Conservation (phyloP, 2,329 filamentous ascomycete genomes). For the Aspergillus udagawae region DNA sequence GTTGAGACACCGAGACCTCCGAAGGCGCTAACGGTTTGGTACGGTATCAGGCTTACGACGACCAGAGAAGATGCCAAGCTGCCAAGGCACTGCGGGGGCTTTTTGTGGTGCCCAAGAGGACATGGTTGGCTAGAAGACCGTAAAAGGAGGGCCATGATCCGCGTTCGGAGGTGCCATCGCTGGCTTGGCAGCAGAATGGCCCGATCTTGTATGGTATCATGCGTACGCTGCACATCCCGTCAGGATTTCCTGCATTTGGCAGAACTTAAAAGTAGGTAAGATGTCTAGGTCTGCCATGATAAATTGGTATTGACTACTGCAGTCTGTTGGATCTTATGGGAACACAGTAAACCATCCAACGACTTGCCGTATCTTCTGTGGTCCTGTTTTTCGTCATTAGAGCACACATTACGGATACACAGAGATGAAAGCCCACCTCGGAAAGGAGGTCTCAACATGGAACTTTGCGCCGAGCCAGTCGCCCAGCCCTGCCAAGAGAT, state of each 20-base stretch:
- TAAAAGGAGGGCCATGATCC: conserved; percentile 12
- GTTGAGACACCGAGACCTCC: not conserved
- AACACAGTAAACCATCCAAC: not conserved
- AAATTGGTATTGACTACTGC: too few relatives aligned
- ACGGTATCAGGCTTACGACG: conserved; percentile 6
- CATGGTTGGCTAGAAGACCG: conserved; percentile 7
- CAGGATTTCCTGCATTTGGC: not conserved
- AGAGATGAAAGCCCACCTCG: not conserved
- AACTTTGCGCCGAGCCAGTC: conserved; percentile 11
- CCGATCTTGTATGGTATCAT: not conserved
- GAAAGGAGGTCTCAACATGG: not conserved
- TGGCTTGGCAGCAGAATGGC: conserved; percentile 15
- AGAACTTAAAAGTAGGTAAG: too few relatives aligned
- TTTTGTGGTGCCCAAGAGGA: not conserved
- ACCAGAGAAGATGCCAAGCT: conserved; percentile 14
- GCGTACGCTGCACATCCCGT: not conserved
- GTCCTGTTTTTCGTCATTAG: not conserved
- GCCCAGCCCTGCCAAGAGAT: conserved; percentile 14
- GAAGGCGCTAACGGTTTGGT: not conserved
- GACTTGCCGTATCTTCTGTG: not conserved
- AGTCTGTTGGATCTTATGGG: too few relatives aligned
- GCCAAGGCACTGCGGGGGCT: conserved; percentile 19
- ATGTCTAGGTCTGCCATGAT: too few relatives aligned
- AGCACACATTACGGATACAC: not conserved
- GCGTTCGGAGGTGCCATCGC: conserved; percentile 16